Conservation (phyloP, 2,329 filamentous ascomycete genomes). For the Pseudocercospora vitis region DNA sequence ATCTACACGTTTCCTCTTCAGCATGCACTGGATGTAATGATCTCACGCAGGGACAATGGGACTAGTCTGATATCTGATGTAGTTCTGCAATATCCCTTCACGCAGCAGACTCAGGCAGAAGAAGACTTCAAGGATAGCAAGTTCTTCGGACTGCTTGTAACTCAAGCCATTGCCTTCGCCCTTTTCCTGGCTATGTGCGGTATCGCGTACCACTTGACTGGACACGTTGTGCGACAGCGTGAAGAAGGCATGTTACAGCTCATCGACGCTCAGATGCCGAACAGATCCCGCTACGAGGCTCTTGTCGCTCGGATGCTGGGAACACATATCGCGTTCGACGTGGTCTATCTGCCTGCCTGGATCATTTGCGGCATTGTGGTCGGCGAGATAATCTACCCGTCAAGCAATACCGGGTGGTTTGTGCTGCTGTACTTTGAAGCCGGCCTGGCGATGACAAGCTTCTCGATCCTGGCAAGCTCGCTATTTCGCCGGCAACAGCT, state of each 20-base stretch:
- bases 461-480: slow-evolving; percentile 77
- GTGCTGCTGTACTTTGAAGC: slow-evolving; percentile 66
- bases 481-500: slow-evolving; percentile 85
- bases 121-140: slow-evolving; percentile 63
- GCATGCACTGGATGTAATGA: slow-evolving; percentile 70
- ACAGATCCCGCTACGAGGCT: slow-evolving; percentile 68
- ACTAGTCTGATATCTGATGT: slow-evolving; percentile 43
- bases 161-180: slow-evolving; percentile 73
- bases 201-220: slow-evolving; percentile 80
- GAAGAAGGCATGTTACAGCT: slow-evolving; percentile 85
- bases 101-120: slow-evolving; percentile 66
- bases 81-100: slow-evolving; percentile 69
- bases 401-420: slow-evolving; percentile 44
- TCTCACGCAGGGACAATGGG: slow-evolving; percentile 55
- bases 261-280: slow-evolving; percentile 86
- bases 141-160: slow-evolving; percentile 71
- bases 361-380: slow-evolving; percentile 70
- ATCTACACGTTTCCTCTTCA: slow-evolving; percentile 79
- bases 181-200: slow-evolving; percentile 77
- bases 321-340: slow-evolving; percentile 73
- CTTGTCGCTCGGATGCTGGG: slow-evolving; percentile 73
- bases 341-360: slow-evolving; percentile 79
- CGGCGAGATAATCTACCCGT: slow-evolving; percentile 54
- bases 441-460: slow-evolving; percentile 67
- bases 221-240: slow-evolving; percentile 77